These are phyloP conservation scores for Rhodotorula toruloides DNA, from an alignment of 768 basidiomycete species.

Conservation along the genomic window DNA sequence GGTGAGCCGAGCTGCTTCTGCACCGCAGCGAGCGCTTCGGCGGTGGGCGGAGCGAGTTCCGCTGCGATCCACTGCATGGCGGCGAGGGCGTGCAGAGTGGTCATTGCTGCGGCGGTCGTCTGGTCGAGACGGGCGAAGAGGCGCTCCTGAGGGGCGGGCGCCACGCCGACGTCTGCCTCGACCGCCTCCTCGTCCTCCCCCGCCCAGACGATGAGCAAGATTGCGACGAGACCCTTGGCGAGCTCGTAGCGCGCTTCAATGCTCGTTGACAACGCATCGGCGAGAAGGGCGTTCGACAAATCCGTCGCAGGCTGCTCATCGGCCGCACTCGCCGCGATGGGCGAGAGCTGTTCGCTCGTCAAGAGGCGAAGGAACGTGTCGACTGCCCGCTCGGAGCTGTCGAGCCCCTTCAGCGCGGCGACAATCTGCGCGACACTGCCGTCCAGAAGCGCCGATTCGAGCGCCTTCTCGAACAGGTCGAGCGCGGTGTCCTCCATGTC, in stretches of 20 bases:
- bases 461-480: conserved; percentile 21
- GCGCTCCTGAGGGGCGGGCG: background rate
- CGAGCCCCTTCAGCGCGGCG: background rate
- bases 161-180: background rate
- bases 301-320: conserved; percentile 2
- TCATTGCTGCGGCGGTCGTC: conserved; percentile 18
- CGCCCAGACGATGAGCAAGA: conserved; percentile 28
- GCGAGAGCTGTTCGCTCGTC: background rate
- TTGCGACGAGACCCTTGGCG: conserved; percentile 16
- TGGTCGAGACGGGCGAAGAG: conserved; percentile 20
- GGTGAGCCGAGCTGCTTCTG: background rate
- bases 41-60: background rate
- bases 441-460: conserved; percentile 9
- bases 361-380: conserved; percentile 27
- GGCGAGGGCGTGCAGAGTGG: conserved; percentile 20
- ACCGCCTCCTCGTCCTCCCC: conserved; percentile 19
- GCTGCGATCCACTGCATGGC: conserved; percentile 13
- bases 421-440: background rate
- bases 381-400: conserved; percentile 24
- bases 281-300: conserved; percentile 7
- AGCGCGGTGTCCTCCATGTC: conserved; percentile 28
- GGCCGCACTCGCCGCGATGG: background rate
- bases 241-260: conserved; percentile 25
- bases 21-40: background rate
- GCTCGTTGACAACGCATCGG: background rate